Evolutionary conservation across 345 rosid species (phyloP).

Genomic region (Microcos paniculata): DNA sequence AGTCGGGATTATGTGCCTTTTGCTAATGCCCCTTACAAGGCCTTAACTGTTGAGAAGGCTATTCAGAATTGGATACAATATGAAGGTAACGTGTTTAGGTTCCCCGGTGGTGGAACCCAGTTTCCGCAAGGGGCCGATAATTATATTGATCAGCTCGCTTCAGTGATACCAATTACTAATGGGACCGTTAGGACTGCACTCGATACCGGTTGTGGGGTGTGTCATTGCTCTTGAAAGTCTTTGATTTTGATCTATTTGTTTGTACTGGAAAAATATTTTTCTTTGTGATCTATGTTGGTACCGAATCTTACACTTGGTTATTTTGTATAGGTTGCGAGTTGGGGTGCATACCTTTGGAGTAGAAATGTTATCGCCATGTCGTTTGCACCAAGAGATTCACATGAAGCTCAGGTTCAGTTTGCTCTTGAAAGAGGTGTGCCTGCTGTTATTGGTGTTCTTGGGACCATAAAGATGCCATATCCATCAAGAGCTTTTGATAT

Average conservation of each 20-base stretch:
- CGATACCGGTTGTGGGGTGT: constrained; percentile 99
- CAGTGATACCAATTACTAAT: constrained; percentile 79
- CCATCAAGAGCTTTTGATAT: constrained; percentile 93
- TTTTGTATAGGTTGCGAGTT: constrained; percentile 81
- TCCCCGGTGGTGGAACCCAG: constrained; percentile 99
- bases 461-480: constrained; percentile 87
- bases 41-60: constrained; percentile 98
- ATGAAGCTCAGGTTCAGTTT: constrained; percentile 98
- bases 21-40: constrained; percentile 98
- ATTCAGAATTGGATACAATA: constrained; percentile 99
- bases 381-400: constrained; percentile 97
- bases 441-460: constrained; percentile 97
- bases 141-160: constrained; percentile 92
- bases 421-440: constrained; percentile 99
- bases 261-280: background rate
- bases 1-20: constrained; percentile 96
- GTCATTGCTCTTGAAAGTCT: constrained; percentile 16
- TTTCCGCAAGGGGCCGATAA: constrained; percentile 99
- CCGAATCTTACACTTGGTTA: constrained; percentile 6
- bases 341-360: constrained; percentile 98
- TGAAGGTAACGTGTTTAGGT: constrained; percentile 91
- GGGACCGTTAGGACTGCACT: constrained; percentile 96
- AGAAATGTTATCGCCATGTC: constrained; percentile 97
- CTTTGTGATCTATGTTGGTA: background rate
- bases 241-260: background rate